phyloP scores from a whole-genome alignment of 345 rosid species.

The Microthlaspi erraticum region DNA sequence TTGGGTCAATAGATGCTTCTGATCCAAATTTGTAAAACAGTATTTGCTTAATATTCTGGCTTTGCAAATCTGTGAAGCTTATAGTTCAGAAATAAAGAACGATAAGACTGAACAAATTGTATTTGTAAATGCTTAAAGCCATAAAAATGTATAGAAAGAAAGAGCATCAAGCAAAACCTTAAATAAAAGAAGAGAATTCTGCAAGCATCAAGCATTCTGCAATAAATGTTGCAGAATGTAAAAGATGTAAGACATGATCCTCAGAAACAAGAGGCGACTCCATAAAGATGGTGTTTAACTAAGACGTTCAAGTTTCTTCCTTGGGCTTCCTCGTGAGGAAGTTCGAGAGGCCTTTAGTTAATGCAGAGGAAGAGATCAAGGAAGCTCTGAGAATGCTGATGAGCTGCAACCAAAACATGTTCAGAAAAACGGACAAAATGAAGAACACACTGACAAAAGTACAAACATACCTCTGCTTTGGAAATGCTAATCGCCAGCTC shows the following conservation, averaged over 20 bases:
- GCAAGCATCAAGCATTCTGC: no score
- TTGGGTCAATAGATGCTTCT: no score
- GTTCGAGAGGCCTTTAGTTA: conserved; percentile 9
- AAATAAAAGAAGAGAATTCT: no score
- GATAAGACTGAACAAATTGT: background rate
- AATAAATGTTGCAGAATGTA: no score
- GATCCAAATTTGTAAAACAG: no score
- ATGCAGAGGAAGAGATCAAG: conserved; percentile 22
- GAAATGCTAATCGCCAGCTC: background rate
- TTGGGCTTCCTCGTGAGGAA: conserved; percentile 12
- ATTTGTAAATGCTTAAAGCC: background rate
- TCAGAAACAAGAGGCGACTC: background rate
- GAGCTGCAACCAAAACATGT: background rate
- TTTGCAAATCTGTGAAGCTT: background rate
- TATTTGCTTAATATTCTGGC: no score
- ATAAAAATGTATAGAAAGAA: background rate
- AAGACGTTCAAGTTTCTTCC: conserved; percentile 1
- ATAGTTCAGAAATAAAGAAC: background rate
- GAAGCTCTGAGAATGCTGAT: conserved; percentile 20
- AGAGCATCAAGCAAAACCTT: background rate
- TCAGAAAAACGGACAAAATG: background rate
- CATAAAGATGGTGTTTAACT: background rate
- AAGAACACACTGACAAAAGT: no score
- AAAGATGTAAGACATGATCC: background rate
- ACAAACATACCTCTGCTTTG: background rate